Percentiles rank a stretch among this genome's conserved stretches.
Evolutionary conservation across 1,284 basidiomycete species (phyloP).

Genomic region (Microbotryum violaceum): DNA sequence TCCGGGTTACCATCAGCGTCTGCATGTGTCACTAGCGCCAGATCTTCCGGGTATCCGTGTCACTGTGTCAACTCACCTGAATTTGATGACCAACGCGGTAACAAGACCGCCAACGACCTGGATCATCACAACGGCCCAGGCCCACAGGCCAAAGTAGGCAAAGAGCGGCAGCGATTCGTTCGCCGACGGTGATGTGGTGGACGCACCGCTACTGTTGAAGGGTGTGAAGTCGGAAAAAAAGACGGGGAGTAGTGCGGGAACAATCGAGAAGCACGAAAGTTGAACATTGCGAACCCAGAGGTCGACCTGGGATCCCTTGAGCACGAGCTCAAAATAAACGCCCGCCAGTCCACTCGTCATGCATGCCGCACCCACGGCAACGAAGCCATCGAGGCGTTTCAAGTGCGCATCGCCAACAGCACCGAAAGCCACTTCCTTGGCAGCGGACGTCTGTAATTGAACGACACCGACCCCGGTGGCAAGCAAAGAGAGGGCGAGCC

Average conservation of each 20-base stretch:
- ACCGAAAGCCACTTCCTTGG: not conserved
- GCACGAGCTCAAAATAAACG: constrained; percentile 96
- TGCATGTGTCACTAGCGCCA: too few relatives aligned
- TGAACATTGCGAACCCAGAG: constrained; percentile 97
- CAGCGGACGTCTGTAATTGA: constrained; percentile 60
- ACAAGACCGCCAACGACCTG: constrained; percentile 85
- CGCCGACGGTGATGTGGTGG: not conserved
- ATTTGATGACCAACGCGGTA: constrained; percentile 60
- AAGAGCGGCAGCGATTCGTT: constrained; percentile 46
- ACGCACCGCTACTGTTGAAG: constrained; percentile 1
- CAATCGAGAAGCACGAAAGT: constrained; percentile 83
- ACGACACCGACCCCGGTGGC: constrained; percentile 88
- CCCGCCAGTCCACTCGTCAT: constrained; percentile 96
- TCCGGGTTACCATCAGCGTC: too few relatives aligned
- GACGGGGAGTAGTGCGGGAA: constrained; percentile 80
- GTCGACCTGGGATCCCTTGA: constrained; percentile 81
- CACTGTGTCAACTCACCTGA: constrained; percentile 44
- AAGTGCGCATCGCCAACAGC: constrained; percentile 48
- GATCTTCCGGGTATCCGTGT: too few relatives aligned
- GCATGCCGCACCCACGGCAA: constrained; percentile 81
- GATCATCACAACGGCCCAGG: constrained; percentile 78
- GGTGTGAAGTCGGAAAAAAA: constrained; percentile 48
- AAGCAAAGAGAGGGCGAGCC: constrained; percentile 73
- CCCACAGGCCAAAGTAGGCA: constrained; percentile 76
- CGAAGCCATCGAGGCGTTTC: constrained; percentile 72